These are phyloP conservation scores for Aspergillus sparsus DNA, from an alignment of 495 filamentous ascomycete species.

Conservation along the genomic window DNA sequence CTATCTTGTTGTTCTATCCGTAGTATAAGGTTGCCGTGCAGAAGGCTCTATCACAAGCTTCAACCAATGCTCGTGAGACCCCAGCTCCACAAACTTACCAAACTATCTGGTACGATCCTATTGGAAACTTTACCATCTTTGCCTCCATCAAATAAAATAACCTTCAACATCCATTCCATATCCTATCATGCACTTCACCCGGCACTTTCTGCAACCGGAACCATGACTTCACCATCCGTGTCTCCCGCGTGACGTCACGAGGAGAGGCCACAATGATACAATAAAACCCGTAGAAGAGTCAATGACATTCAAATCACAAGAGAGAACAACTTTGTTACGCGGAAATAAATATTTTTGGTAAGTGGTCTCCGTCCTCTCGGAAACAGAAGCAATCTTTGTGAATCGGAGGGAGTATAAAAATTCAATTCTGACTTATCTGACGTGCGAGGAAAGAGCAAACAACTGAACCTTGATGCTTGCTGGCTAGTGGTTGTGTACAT, in stretches of 20 bases:
- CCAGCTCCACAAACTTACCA: not conserved
- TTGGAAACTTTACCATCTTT: not conserved
- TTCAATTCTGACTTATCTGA: too few species aligned
- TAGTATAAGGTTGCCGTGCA: too few species aligned
- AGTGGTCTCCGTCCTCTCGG: too few species aligned
- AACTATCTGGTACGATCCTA: not conserved
- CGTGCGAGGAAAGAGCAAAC: too few species aligned
- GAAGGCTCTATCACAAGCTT: not conserved
- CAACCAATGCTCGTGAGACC: not conserved
- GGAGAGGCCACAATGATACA: not conserved
- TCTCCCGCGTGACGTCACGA: conserved; percentile 30
- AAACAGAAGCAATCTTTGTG: too few species aligned
- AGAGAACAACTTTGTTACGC: too few species aligned
- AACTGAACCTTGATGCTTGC: too few species aligned
- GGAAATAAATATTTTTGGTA: too few species aligned
- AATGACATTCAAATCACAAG: conserved; percentile 1
- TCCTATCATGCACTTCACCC: not conserved
- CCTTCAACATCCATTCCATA: not conserved
- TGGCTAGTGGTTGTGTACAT: too few species aligned
- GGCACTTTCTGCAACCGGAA: conserved; percentile 8
- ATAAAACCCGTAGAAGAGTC: not conserved
- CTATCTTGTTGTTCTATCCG: too few species aligned
- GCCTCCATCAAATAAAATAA: not conserved
- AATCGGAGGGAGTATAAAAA: too few species aligned
- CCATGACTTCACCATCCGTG: conserved; percentile 27